Base-by-base conservation (phyloP, 306 rosid genomes). In the Luffa acutangula region DNA sequence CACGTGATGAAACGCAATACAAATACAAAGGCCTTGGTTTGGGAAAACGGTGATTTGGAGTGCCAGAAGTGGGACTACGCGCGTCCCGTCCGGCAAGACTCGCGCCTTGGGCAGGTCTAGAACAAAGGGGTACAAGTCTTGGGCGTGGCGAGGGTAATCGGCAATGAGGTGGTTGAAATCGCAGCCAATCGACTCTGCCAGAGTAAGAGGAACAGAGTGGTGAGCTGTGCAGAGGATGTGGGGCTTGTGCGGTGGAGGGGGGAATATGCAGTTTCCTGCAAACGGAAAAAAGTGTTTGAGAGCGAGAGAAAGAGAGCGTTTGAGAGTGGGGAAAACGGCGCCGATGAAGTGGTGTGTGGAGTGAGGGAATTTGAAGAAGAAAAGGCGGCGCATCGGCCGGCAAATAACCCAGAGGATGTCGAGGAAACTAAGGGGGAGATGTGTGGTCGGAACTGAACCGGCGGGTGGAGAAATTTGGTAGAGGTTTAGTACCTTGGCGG, bases 261-360 rank as follows among this genome's bases (percentile, higher is more conserved):
- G 85, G 59, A 75, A 56, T 9, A 83, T 34, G 54, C 81, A 79
- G 21, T 79, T 56, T 0, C 54, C 80, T 2, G 80, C 81, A 15
- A 75, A 45, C 1, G 88, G 90, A 13, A 78, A 87, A 13, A 85
- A 87, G 83, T 56, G 83, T 6, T 41, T 80, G 80, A 85, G 86
- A 57, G 85, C 45, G 33, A 85, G 82, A 43, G 85, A 81, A 75
- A 87, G 88, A 8, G 88, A 76, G 76, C 51, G 66, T 53, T 81
- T 85, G 59, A 87, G 81, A 41, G 75, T 6, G 18, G 86, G 90
- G 12, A 87, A 79, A 74, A 75, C 6, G 6, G 77, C 7, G 18
- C 70, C 53, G 5, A 25, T 53, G 78, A 85, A 85, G 42, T 79
- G 51, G 7, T 77, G 78, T 3, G 84, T 80, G 0, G 88, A 60